These are phyloP conservation scores for Rhododendron molle DNA, from an alignment of 148 eudicot species.

Conservation along the genomic window DNA sequence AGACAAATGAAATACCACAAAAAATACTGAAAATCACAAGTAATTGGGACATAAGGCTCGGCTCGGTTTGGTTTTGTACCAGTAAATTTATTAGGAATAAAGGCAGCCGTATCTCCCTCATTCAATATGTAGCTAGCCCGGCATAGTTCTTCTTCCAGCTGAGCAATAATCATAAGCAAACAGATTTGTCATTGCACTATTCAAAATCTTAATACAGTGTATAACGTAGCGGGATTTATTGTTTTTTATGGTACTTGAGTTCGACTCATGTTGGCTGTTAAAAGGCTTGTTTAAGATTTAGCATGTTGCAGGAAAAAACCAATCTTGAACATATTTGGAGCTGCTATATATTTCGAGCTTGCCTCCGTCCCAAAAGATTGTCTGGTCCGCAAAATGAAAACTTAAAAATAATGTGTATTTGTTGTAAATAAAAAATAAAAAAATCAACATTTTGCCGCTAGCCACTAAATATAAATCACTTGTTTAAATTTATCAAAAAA, in stretches of 20 bases:
- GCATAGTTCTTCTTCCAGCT: slow-evolving; percentile 78
- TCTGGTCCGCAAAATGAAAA: background rate
- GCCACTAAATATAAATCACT: background rate
- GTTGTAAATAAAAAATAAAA: too few species aligned
- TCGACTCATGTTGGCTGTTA: background rate
- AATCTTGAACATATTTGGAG: background rate
- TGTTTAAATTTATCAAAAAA: too few species aligned
- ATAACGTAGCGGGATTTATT: background rate
- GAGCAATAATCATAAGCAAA: slow-evolving; percentile 1
- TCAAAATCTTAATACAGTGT: background rate
- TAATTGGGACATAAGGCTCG: too few species aligned
- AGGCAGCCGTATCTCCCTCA: slow-evolving; percentile 94
- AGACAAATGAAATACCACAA: background rate
- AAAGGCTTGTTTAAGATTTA: background rate
- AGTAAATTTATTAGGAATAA: slow-evolving; percentile 71
- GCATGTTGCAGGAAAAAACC: background rate
- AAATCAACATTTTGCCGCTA: too few species aligned
- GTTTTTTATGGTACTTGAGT: background rate
- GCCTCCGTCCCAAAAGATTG: background rate
- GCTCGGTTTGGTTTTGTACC: slow-evolving; percentile 22
- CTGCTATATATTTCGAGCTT: background rate
- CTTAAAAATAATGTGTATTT: too few species aligned
- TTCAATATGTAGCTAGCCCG: slow-evolving; percentile 61
- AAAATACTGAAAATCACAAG: background rate
- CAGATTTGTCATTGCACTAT: background rate